These are phyloP conservation scores for Mortierella sp. DNA, from an alignment of 371 early-diverging fungal species.

Conservation along the genomic window DNA sequence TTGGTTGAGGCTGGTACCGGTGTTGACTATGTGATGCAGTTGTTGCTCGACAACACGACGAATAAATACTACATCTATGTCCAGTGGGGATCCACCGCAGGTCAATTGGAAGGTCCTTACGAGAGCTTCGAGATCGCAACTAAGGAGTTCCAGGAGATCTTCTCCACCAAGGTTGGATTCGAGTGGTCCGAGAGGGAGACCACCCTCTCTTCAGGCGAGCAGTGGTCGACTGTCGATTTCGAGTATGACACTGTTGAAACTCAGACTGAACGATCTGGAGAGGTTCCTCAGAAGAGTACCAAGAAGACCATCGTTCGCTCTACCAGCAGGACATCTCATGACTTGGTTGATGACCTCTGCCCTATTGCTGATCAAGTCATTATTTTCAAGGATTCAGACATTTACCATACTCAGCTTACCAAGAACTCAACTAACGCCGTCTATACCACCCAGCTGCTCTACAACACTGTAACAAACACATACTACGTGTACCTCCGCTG, in stretches of 20 bases:
- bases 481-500: slow-evolving; percentile 49
- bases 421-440: slow-evolving; percentile 22
- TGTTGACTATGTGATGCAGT: slow-evolving; percentile 50
- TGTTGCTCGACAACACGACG: slow-evolving; percentile 36
- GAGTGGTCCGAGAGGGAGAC: slow-evolving; percentile 43
- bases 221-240: slow-evolving; percentile 31
- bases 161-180: slow-evolving; percentile 26
- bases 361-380: slow-evolving; percentile 27
- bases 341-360: slow-evolving; percentile 18
- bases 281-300: neutral
- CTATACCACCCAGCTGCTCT: slow-evolving; percentile 40
- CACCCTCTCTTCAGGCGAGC: slow-evolving; percentile 13
- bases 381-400: slow-evolving; percentile 30
- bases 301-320: neutral
- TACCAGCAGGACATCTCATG: neutral
- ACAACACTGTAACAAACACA: slow-evolving; percentile 28
- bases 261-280: slow-evolving; percentile 17
- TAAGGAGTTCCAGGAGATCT: slow-evolving; percentile 45
- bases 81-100: slow-evolving; percentile 47
- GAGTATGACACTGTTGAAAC: slow-evolving; percentile 39
- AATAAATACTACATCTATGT: slow-evolving; percentile 46
- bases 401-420: slow-evolving; percentile 25
- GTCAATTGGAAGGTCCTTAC: slow-evolving; percentile 46
- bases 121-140: slow-evolving; percentile 31
- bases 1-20: slow-evolving; percentile 47